Conservation (phyloP, 495 filamentous ascomycete genomes). For the Aspergillus saccharolyticus region DNA sequence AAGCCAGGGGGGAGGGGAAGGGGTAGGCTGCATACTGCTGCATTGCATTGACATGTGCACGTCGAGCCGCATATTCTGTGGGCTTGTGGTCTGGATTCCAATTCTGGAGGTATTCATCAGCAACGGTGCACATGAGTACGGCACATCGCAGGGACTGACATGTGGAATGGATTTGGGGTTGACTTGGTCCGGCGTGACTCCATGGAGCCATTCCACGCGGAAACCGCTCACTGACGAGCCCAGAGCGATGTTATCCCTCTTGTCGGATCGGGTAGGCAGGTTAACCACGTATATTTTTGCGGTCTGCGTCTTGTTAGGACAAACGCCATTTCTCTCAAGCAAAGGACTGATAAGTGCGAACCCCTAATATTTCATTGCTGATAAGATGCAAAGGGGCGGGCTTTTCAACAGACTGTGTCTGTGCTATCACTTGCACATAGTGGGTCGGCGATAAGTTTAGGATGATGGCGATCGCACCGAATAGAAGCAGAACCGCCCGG, state of each 20-base stretch:
- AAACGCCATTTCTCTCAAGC: not conserved
- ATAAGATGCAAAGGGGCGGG: slow-evolving; percentile 7
- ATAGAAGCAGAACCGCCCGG: slow-evolving; percentile 1
- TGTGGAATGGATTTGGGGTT: slow-evolving; percentile 22
- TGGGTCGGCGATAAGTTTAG: slow-evolving; percentile 9
- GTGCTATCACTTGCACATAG: not conserved
- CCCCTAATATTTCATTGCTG: slow-evolving; percentile 24
- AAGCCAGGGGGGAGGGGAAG: not conserved
- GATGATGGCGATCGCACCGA: slow-evolving; percentile 7
- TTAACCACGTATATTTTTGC: slow-evolving; percentile 56
- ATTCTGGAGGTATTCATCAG: slow-evolving; percentile 14
- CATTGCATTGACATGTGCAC: slow-evolving; percentile 31
- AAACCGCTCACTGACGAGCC: slow-evolving; percentile 48
- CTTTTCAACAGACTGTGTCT: not conserved
- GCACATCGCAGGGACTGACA: slow-evolving; percentile 12
- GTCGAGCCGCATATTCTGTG: slow-evolving; percentile 20
- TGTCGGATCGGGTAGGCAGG: slow-evolving; percentile 52
- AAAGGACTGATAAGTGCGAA: slow-evolving; percentile 3
- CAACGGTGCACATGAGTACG: slow-evolving; percentile 8
- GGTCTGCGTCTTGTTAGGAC: slow-evolving; percentile 39
- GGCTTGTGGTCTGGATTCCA: slow-evolving; percentile 19
- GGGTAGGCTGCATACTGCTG: slow-evolving; percentile 17
- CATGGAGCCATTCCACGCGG: slow-evolving; percentile 48
- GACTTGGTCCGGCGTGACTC: slow-evolving; percentile 22
- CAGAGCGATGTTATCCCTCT: slow-evolving; percentile 54